Evolutionary conservation across 2,329 filamentous ascomycete species (phyloP), one percentile per base, ranked within the genome.

Genomic region (Orbilia brochopaga): DNA sequence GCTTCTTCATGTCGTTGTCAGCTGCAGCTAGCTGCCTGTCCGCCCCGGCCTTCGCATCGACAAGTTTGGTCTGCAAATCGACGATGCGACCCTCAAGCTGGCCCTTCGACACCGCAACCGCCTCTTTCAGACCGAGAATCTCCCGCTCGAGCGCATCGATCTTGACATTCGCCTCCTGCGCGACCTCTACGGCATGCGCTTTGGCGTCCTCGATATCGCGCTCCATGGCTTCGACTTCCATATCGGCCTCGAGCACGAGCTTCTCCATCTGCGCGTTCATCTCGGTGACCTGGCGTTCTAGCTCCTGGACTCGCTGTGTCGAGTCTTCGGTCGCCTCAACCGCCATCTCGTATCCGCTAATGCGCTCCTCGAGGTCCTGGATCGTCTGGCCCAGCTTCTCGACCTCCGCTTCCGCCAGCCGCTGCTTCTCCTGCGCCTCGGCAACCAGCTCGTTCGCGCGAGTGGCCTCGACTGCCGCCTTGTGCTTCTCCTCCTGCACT

Each of bases 161-260:
- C 44, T 55, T 65, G 13, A 35, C 40, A 24, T 65, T 59, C n/a
- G 67, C 60, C 46, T 72, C 60, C 24, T 63, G 56, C 30, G 60
- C 60, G 19, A 72, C 53, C 24, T 72, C 60, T 10, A 65, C 51
- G 6, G 60, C 52, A 21, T 72, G 67, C 7, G 59, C 60, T 17
- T 65, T 72, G 8, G 60, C 60, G 10, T 65, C 60, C 44, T 72
- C 67, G 35, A 65, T 50, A 21, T 72, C 67, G n/a, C 57, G 61
- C 7, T 63, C 60, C 40, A 72, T 46, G 10, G 50, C 60, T 56
- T 65, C 67, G 19, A 61, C 57, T 57, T 72, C 67, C 50, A 65
- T 42, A 42, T 72, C 60, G 1, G 67, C 55, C 10, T 65, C 67
- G 37, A 60, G 15, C 23, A 65, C 52, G n/a, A 72, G 17, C 40